Evolutionary conservation across 805 yeast genomes (phyloP).

Genomic region (Ogataea wickerhamii): DNA sequence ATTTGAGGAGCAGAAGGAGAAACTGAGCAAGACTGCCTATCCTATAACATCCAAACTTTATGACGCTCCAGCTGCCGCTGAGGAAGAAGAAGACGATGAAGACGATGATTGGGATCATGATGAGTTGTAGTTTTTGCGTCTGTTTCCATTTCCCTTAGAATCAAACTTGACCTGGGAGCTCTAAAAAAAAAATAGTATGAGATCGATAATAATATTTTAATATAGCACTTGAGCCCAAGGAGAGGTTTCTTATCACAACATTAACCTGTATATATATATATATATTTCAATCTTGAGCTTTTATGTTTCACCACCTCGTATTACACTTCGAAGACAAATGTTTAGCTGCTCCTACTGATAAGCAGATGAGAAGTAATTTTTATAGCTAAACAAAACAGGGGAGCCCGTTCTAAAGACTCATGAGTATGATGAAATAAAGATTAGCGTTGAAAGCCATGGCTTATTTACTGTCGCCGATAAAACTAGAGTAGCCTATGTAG

Average conservation of each 20-base stretch:
- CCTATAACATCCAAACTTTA: conserved; percentile 91
- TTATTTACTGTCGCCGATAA: conserved; percentile 60
- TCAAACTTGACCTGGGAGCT: not conserved
- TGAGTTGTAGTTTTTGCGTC: conserved; percentile 64
- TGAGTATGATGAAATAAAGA: conserved; percentile 66
- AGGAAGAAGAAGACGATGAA: conserved; percentile 49
- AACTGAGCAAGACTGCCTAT: conserved; percentile 75
- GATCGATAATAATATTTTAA: too few species aligned
- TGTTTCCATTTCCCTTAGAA: not conserved
- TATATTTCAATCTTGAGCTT: too few species aligned
- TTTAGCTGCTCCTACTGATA: conserved; percentile 55
- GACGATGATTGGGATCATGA: conserved; percentile 64
- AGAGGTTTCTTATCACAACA: too few species aligned
- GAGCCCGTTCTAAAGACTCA: conserved; percentile 65
- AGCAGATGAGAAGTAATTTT: conserved; percentile 66
- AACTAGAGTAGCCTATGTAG: conserved; percentile 55
- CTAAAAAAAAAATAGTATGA: too few species aligned
- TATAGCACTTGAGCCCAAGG: too few species aligned
- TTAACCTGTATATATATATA: too few species aligned
- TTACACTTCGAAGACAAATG: too few species aligned
- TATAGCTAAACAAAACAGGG: conserved; percentile 66
- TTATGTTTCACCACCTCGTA: too few species aligned
- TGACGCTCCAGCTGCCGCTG: conserved; percentile 43
- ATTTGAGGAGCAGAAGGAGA: conserved; percentile 84
- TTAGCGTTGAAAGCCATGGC: conserved; percentile 65